These are phyloP conservation scores for Wickerhamomyces bisporus DNA, from an alignment of 805 yeast genomes.

Conservation along the genomic window DNA sequence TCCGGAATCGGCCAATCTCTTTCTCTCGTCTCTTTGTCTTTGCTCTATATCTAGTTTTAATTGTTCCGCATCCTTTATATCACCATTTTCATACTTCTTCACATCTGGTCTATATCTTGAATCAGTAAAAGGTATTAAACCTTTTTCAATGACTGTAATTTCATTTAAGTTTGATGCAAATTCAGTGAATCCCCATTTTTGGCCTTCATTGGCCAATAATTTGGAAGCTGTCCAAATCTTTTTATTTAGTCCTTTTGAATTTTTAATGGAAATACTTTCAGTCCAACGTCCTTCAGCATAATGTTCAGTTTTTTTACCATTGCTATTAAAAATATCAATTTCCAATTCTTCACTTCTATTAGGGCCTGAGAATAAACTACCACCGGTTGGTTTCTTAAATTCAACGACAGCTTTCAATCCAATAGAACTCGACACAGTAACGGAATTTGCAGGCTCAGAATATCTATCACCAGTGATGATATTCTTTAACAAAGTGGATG, in stretches of 20 bases:
- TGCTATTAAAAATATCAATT: conserved; percentile 28
- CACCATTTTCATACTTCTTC: conserved; percentile 61
- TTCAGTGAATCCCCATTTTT: conserved; percentile 80
- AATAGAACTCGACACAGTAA: conserved; percentile 61
- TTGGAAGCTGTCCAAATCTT: conserved; percentile 69
- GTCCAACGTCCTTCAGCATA: conserved; percentile 78
- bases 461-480: conserved; percentile 94
- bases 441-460: conserved; percentile 73
- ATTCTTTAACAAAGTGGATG: conserved; percentile 77
- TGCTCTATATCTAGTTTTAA: conserved; percentile 69
- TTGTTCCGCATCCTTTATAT: conserved; percentile 65
- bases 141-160: conserved; percentile 65
- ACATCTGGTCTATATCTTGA: conserved; percentile 89
- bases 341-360: conserved; percentile 66
- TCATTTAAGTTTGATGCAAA: conserved; percentile 82
- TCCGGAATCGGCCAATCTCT: conserved; percentile 42
- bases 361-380: conserved; percentile 78
- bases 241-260: conserved; percentile 25
- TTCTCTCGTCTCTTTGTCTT: conserved; percentile 73
- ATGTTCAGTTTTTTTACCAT: conserved; percentile 13
- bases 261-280: conserved; percentile 42
- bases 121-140: conserved; percentile 73
- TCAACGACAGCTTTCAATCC: conserved; percentile 67
- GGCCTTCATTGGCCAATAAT: conserved; percentile 49
- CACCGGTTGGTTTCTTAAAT: conserved; percentile 51